Evolutionary conservation across 2,329 filamentous ascomycete species (phyloP), one percentile per base, ranked within the genome.

Genomic region (Polychaeton citri): DNA sequence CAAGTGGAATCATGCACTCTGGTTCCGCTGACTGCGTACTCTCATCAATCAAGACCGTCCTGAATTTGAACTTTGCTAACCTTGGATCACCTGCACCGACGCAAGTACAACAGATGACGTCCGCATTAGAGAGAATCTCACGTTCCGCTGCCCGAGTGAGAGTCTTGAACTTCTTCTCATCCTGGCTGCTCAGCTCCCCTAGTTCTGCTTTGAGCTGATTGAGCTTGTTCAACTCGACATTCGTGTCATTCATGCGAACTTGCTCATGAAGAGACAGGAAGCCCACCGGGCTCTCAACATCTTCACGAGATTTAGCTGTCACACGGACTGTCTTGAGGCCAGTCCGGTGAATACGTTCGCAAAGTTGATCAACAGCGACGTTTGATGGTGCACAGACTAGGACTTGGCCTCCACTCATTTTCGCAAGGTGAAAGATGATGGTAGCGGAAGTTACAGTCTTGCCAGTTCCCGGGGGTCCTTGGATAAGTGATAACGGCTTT

Each of bases 361-460:
- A 98, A 19, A 98, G 78, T 61, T 98, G 90, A 54, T 98, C 90
- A 19, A 98, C 90, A 6, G 90, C 90, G 43, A 98, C 90, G 68
- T 98, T 98, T 34, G 90, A 98, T 1, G 90, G 90, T 12, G 90
- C 90, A 52, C 90, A 98, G 32, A 98, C 90, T 21, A 98, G 70
- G 3, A 98, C 88, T 53, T 94, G 90, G 36, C 87, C 86, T 44
- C 81, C 86, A 49, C 87, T 96, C 61, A 92, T 81, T 65, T 94
- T 96, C 47, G 86, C 85, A 39, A 98, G 69, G 57, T 98, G 90
- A 55, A 95, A 96, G 55, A 98, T 98, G 57, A 98, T 93, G 2
- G 90, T 98, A 21, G 90, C 90, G 21, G 90, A 98, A 12, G 90
- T 98, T 39, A 98, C 90, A 0, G 90, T 98, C 70, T 98, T 98